Evolutionary conservation across 106 monocot species (phyloP).

Genomic region (Posidonia australis): DNA sequence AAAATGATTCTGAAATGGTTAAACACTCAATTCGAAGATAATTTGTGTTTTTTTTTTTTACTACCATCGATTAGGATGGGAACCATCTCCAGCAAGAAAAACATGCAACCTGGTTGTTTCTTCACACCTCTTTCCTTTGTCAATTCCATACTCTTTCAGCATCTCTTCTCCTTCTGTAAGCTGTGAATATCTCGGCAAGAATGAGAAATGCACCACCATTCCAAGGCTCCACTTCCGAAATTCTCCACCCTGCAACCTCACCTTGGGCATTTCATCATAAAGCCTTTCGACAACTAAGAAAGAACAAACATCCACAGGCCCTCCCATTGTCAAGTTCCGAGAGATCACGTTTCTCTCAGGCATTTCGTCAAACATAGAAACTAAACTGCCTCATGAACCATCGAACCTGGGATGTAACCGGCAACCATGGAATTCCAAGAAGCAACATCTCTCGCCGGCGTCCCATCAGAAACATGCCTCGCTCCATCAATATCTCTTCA

Average conservation of each 20-base stretch:
- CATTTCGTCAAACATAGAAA: not conserved
- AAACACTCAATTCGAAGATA: too few species aligned
- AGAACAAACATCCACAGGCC: constrained; percentile 4
- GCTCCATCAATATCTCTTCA: too few species aligned
- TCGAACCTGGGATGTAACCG: not conserved
- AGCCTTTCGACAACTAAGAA: constrained; percentile 20
- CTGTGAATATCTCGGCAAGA: constrained; percentile 28
- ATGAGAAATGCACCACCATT: constrained; percentile 3
- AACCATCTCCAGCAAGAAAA: constrained; percentile 30
- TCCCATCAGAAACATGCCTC: not conserved
- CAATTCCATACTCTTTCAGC: constrained; percentile 55
- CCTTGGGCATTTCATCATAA: constrained; percentile 14
- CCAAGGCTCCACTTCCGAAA: constrained; percentile 8
- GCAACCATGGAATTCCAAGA: not conserved
- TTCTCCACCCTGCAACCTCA: constrained; percentile 1
- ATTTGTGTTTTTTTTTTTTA: too few species aligned
- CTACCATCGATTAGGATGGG: too few species aligned
- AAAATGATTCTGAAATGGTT: too few species aligned
- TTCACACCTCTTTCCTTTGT: constrained; percentile 26
- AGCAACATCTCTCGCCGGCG: not conserved
- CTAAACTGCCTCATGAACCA: not conserved
- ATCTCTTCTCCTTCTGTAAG: constrained; percentile 43
- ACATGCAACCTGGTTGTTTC: constrained; percentile 14
- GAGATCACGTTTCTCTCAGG: too few species aligned
- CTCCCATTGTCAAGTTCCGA: not conserved